Evolutionary conservation across 345 rosid species (phyloP).

Genomic region (Dovyalis caffra): DNA sequence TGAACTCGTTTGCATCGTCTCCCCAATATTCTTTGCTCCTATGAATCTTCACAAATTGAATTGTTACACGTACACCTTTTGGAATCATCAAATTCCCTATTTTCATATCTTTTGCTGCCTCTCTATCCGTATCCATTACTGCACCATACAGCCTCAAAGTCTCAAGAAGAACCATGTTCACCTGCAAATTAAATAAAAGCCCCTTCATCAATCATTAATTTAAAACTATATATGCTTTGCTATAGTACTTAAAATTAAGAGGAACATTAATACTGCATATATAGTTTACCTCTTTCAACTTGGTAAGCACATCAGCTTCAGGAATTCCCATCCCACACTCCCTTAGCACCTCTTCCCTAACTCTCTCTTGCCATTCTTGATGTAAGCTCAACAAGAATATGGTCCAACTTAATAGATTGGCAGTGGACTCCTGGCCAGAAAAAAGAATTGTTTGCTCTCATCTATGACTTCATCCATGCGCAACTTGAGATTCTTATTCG

Average conservation of each 20-base stretch:
- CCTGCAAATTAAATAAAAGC: constrained; percentile 20
- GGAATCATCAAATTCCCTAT: constrained; percentile 51
- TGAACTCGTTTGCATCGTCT: constrained; percentile 56
- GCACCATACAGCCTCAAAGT: constrained; percentile 58
- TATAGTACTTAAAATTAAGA: no score
- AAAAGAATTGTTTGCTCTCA: constrained; percentile 66
- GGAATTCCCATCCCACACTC: constrained; percentile 44
- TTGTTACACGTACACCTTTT: constrained; percentile 28
- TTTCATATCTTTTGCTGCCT: constrained; percentile 39
- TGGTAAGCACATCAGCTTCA: constrained; percentile 36
- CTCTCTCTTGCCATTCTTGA: constrained; percentile 56
- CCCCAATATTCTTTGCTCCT: constrained; percentile 54
- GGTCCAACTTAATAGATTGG: constrained; percentile 56
- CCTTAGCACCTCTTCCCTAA: constrained; percentile 46
- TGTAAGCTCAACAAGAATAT: constrained; percentile 47
- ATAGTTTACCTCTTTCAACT: constrained; percentile 45
- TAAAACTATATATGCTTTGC: no score
- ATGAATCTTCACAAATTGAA: constrained; percentile 37
- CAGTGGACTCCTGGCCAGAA: constrained; percentile 63
- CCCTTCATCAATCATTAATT: no score
- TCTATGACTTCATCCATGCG: constrained; percentile 47
- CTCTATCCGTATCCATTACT: constrained; percentile 26
- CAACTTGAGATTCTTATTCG: constrained; percentile 22
- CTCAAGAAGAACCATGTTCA: constrained; percentile 63
- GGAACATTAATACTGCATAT: no score